Evolutionary conservation across 148 eudicot species (phyloP).

Genomic region (Dysphania ambrosioides): DNA sequence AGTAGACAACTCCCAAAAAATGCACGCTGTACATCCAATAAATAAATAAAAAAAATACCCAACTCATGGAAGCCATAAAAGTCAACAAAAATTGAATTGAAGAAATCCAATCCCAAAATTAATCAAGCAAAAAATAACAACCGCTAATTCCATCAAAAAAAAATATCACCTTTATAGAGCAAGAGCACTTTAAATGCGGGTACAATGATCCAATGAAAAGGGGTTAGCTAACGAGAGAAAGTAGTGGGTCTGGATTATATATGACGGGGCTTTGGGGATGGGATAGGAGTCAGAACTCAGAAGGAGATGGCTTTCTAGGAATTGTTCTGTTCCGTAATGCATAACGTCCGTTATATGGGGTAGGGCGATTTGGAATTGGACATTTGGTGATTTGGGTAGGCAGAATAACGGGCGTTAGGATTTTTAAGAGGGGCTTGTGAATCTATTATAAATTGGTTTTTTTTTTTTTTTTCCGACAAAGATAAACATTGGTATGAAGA

Average conservation of each 20-base stretch:
- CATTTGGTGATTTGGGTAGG: neutral
- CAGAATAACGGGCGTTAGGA: neutral
- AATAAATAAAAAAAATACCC: neutral
- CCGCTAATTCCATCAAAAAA: slow-evolving; percentile 13
- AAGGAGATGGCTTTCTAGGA: neutral
- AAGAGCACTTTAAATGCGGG: neutral
- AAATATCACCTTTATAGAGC: neutral
- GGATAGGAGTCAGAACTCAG: too few relatives aligned
- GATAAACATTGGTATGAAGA: too few relatives aligned
- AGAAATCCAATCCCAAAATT: neutral
- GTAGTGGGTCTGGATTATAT: too few relatives aligned
- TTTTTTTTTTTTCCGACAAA: too few relatives aligned
- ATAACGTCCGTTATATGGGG: neutral
- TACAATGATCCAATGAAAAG: neutral
- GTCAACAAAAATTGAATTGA: neutral
- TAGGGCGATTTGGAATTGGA: too few relatives aligned
- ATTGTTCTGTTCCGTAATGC: neutral
- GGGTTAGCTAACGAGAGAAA: too few relatives aligned
- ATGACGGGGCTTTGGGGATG: neutral
- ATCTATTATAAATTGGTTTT: too few relatives aligned
- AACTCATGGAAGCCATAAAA: slow-evolving; percentile 11
- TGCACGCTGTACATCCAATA: slow-evolving; percentile 1
- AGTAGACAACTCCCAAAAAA: neutral
- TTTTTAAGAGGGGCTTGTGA: neutral
- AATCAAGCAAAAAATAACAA: slow-evolving; percentile 3